These are phyloP conservation scores for Auricularia cornea DNA, from an alignment of 768 basidiomycete genomes.

Conservation along the genomic window DNA sequence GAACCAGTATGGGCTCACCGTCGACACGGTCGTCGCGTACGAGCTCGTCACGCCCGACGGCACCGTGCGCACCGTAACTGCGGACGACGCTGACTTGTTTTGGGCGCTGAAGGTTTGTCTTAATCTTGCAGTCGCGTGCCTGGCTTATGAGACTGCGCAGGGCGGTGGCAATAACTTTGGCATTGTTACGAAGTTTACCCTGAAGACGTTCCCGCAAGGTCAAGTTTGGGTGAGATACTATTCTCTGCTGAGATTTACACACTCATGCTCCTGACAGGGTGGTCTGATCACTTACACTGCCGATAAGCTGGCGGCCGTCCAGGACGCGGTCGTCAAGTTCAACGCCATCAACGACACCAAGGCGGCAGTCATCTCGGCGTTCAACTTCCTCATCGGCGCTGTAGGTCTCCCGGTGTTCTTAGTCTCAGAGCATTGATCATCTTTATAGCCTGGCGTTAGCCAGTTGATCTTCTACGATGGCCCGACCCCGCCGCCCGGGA, in stretches of 20 bases:
- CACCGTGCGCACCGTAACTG: constrained; percentile 26
- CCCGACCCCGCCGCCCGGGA: constrained; percentile 38
- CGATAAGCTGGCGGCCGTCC: constrained; percentile 14
- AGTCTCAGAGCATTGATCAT: background rate
- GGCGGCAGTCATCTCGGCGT: constrained; percentile 40
- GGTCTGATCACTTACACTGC: constrained; percentile 33
- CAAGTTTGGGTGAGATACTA: constrained; percentile 49
- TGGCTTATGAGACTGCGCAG: constrained; percentile 19
- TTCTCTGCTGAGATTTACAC: background rate
- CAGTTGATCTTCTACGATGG: constrained; percentile 51
- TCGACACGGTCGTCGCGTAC: constrained; percentile 46
- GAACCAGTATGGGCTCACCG: constrained; percentile 50
- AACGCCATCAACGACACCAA: constrained; percentile 40
- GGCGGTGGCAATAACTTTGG: constrained; percentile 63
- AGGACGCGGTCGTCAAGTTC: constrained; percentile 34
- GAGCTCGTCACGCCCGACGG: constrained; percentile 54
- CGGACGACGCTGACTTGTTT: constrained; percentile 31
- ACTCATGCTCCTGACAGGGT: constrained; percentile 27
- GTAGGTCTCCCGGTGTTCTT: constrained; percentile 18
- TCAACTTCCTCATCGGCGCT: constrained; percentile 26
- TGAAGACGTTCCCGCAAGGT: constrained; percentile 46
- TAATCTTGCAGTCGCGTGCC: background rate
- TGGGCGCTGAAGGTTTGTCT: constrained; percentile 34
- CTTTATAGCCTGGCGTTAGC: constrained; percentile 13
- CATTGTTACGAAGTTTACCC: constrained; percentile 49